These are phyloP conservation scores for Alternaria panax DNA, from an alignment of 2,329 filamentous ascomycete genomes.

Conservation along the genomic window DNA sequence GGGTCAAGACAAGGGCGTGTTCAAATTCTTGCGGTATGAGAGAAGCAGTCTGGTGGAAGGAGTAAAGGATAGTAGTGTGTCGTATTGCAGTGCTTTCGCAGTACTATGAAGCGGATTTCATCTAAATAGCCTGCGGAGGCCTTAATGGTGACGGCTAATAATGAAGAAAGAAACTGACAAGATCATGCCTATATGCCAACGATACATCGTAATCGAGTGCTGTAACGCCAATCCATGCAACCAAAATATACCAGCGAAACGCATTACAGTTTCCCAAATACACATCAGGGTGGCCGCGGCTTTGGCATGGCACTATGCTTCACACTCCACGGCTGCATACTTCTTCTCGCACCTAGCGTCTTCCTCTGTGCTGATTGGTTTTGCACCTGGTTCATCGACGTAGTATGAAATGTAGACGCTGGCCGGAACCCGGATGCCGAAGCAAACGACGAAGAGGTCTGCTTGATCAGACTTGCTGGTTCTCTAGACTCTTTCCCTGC, in stretches of 20 bases:
- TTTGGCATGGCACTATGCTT: constrained; percentile 44
- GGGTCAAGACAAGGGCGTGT: constrained; percentile 65
- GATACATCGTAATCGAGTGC: background rate
- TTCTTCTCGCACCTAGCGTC: constrained; percentile 60
- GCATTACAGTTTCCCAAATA: background rate
- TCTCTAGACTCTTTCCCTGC: constrained; percentile 12
- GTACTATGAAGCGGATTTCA: constrained; percentile 50
- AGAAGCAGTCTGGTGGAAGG: constrained; percentile 77
- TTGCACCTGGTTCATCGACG: constrained; percentile 48
- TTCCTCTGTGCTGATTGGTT: constrained; percentile 46
- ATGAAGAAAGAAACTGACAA: background rate
- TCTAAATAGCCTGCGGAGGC: background rate
- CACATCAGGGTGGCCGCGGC: constrained; percentile 28
- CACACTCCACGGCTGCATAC: constrained; percentile 60
- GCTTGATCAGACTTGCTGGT: constrained; percentile 18
- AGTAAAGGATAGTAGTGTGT: constrained; percentile 82
- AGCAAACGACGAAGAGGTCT: background rate
- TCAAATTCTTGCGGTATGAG: constrained; percentile 86
- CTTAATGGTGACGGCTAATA: background rate
- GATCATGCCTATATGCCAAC: background rate
- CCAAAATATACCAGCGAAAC: background rate
- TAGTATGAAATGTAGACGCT: constrained; percentile 55
- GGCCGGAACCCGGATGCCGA: constrained; percentile 37
- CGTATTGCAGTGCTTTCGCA: constrained; percentile 93
- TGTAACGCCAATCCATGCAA: constrained; percentile 1